phyloP scores from a whole-genome alignment of 495 filamentous ascomycete genomes.

The Cladorrhinum samala region DNA sequence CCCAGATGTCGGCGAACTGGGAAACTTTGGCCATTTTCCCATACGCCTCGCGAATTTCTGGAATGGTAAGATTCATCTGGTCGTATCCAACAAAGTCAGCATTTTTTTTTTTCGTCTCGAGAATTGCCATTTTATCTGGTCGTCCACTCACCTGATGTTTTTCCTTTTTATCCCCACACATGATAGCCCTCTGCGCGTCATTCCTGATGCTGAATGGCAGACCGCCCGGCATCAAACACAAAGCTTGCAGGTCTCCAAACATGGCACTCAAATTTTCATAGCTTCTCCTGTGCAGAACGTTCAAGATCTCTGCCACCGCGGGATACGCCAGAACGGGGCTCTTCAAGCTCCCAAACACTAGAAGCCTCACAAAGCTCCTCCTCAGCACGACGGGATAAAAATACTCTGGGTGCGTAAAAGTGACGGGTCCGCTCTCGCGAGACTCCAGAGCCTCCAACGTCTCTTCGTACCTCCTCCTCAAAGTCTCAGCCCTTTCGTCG shows the following conservation, averaged over 20 bases:
- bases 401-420: constrained; percentile 31
- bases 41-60: constrained; percentile 29
- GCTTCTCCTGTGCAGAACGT: constrained; percentile 15
- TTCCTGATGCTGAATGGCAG: constrained; percentile 42
- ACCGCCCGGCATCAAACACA: constrained; percentile 26
- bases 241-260: constrained; percentile 16
- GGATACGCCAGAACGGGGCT: constrained; percentile 29
- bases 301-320: constrained; percentile 23
- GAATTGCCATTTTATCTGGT: neutral
- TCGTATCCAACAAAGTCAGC: neutral
- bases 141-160: constrained; percentile 24
- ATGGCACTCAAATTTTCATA: constrained; percentile 7
- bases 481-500: constrained; percentile 32
- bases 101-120: neutral
- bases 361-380: constrained; percentile 23
- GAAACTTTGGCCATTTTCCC: constrained; percentile 32
- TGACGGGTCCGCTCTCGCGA: constrained; percentile 41
- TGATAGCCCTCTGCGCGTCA: constrained; percentile 38
- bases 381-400: constrained; percentile 33
- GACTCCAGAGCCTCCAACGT: constrained; percentile 25
- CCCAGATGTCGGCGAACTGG: constrained; percentile 42
- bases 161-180: constrained; percentile 42
- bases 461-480: constrained; percentile 37
- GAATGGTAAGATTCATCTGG: constrained; percentile 35
- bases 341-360: constrained; percentile 35